Evolutionary conservation across 805 yeast species (phyloP), one percentile per base, ranked within the genome.

Genomic region (Saccharomyces kudriavzevii): DNA sequence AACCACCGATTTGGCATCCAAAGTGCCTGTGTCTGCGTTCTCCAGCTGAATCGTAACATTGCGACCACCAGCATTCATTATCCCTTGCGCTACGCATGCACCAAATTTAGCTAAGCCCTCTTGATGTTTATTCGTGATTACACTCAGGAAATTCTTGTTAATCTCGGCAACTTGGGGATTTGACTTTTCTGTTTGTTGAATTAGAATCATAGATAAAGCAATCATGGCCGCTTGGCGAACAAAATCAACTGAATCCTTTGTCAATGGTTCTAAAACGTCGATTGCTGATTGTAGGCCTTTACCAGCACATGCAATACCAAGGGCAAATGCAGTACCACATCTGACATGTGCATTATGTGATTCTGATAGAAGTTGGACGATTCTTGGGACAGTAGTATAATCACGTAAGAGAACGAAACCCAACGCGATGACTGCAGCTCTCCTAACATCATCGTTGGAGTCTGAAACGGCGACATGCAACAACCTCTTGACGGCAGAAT

Each of bases 281-380:
- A 94, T 80, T 0, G 99, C 98, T 43, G 92, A 84, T 54, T 84
- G 82, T 52, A 87, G 74, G 2, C 91, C 94, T 67, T 94, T 85
- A 49, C 99, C 99, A 25, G 97, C 97, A 77, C 98, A 91, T 2
- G 98, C 83, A 57, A 94, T 88, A 73, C 97, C 99, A 58, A 94
- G 79, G 0, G 99, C 99, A 82, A 94, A 77, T 1, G 98, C 96
- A 30, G 97, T 88, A 75, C 99, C 99, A 68, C 94, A 94, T 70
- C 99, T 87, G 40, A 94, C 98, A 68, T 94, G 97, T 13, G 99
- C 96, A 69, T 94, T 94, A 70, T 94, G 97, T 0, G 96, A 88
- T 70, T 90, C 96, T 0, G 96, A 82, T 61, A 94, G 78, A 54
- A 94, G 77, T 69, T 92, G 96, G 40, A 94, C 97, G 74, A 94